Conservation (phyloP, 108 stramenopile genomes). For the Aureococcus anophagefferens region DNA sequence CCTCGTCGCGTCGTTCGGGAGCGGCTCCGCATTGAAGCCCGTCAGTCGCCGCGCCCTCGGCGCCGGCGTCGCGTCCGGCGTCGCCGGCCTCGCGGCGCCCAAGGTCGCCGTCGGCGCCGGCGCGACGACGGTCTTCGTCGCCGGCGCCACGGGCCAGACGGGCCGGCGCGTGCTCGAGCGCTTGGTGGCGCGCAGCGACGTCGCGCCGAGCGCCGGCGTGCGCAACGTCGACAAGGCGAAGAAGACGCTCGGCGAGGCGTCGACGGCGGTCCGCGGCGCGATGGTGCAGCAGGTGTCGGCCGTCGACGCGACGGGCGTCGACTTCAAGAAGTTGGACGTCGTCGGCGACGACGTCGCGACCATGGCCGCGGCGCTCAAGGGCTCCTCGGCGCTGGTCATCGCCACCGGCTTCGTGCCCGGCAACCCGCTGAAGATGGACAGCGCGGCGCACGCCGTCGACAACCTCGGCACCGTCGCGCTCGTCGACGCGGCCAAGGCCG, state of each 20-base stretch:
- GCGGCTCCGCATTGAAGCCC: too few species aligned
- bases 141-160: constrained; percentile 70
- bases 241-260: constrained; percentile 42
- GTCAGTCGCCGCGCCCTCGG: too few species aligned
- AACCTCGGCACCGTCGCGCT: constrained; percentile 63
- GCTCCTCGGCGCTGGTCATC: constrained; percentile 59
- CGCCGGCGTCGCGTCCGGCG: too few species aligned
- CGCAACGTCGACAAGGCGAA: constrained; percentile 61
- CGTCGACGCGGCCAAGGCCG: constrained; percentile 63
- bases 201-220: constrained; percentile 54
- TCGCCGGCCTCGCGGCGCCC: too few species aligned
- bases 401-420: constrained; percentile 64
- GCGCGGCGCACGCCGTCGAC: constrained; percentile 64
- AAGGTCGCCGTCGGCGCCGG: constrained; percentile 9
- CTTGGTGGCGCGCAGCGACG: constrained; percentile 27
- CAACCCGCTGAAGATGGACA: constrained; percentile 64
- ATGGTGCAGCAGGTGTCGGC: constrained; percentile 58
- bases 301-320: constrained; percentile 41
- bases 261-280: constrained; percentile 58
- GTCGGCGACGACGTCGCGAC: constrained; percentile 47
- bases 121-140: constrained; percentile 48
- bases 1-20: too few species aligned
- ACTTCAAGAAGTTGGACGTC: constrained; percentile 47
- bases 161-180: constrained; percentile 63
- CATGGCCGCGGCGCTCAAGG: constrained; percentile 37